A percentile compares a stretch with the other conserved stretches of the same genome.
Conservation (phyloP, 768 basidiomycete genomes). For the Psilocybe cyanescens region DNA sequence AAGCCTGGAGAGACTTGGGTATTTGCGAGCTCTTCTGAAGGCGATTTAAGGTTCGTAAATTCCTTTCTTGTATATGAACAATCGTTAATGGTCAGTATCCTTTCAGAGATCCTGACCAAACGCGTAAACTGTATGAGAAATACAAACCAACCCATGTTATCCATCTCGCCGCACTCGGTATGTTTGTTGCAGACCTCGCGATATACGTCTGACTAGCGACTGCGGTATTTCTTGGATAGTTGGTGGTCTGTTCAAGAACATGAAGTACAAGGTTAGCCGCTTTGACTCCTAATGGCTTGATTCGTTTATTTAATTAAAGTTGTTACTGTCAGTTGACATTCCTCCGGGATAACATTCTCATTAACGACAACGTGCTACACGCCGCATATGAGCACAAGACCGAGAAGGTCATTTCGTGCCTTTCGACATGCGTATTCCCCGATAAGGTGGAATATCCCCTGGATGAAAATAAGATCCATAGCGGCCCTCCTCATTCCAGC, state of each 20-base stretch:
- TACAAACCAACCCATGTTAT: constrained; percentile 96
- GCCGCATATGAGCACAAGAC: constrained; percentile 65
- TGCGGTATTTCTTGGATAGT: constrained; percentile 50
- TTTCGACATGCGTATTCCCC: constrained; percentile 97
- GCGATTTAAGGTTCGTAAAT: constrained; percentile 73
- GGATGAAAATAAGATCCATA: constrained; percentile 91
- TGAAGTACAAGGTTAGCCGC: constrained; percentile 80
- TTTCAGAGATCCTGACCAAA: constrained; percentile 68
- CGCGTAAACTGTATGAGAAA: constrained; percentile 80
- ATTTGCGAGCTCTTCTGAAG: constrained; percentile 79
- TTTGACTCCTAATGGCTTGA: neutral
- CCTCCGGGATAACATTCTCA: constrained; percentile 91
- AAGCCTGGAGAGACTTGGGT: constrained; percentile 82
- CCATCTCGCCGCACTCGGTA: constrained; percentile 92
- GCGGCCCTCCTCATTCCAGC: constrained; percentile 89
- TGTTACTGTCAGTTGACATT: constrained; percentile 69
- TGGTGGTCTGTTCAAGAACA: constrained; percentile 94
- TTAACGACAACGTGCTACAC: constrained; percentile 94
- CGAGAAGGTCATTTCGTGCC: constrained; percentile 88
- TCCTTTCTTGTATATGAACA: neutral
- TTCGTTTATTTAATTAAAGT: neutral
- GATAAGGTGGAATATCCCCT: constrained; percentile 94
- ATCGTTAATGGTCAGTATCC: neutral
- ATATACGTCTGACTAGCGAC: constrained; percentile 1
- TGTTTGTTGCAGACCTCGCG: constrained; percentile 22